Conservation (phyloP, 1,284 basidiomycete genomes). For the Fomitopsis schrenkii region DNA sequence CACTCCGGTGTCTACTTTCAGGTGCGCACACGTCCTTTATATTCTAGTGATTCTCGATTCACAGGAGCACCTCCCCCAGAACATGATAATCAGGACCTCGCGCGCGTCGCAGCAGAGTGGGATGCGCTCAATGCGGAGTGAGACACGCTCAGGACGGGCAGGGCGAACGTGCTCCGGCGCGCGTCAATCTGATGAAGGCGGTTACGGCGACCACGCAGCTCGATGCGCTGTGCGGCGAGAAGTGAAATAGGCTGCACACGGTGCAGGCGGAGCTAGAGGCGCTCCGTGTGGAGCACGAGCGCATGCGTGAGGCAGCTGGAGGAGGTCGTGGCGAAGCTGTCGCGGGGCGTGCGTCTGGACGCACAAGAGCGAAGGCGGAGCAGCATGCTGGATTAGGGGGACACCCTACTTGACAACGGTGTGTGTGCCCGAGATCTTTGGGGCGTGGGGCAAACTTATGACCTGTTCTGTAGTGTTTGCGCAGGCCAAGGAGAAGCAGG, state of each 20-base stretch:
- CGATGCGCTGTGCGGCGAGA: not conserved
- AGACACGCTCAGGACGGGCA: not conserved
- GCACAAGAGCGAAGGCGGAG: not conserved
- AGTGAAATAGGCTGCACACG: not conserved
- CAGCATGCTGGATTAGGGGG: not conserved
- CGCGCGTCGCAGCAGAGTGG: not conserved
- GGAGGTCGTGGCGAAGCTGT: slow-evolving; percentile 3
- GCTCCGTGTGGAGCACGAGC: not conserved
- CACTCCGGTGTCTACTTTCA: not conserved
- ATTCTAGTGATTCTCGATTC: not conserved
- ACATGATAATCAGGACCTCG: not conserved
- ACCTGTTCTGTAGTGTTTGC: not conserved
- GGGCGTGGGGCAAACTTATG: not conserved
- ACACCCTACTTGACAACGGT: not conserved
- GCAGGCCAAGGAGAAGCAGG: not conserved
- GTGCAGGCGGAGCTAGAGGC: not conserved
- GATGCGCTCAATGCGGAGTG: not conserved
- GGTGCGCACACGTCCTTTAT: not conserved
- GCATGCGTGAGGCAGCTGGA: not conserved
- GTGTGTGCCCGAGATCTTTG: not conserved
- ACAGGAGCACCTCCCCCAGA: not conserved
- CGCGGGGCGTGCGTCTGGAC: not conserved
- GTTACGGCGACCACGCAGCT: not conserved
- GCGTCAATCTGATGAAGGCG: not conserved
- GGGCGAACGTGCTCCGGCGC: not conserved